Base-by-base conservation (phyloP, 192 early-diverging fungal species). In the Obelidium mucronatum region DNA sequence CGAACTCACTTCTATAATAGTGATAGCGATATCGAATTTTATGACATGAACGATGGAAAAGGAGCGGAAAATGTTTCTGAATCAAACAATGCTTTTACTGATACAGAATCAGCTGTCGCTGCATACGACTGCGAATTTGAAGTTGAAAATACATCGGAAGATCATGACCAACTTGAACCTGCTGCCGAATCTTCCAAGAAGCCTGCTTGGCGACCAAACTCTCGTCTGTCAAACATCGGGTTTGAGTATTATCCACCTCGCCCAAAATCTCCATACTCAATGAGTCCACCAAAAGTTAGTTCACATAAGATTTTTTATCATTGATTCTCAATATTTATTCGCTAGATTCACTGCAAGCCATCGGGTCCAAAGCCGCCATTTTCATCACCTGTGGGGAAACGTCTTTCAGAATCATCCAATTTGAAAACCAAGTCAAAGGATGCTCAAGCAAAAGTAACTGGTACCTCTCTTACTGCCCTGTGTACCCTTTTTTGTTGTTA, bases 161-260 rank as follows among this genome's bases (percentile, higher is more conserved):
- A 68, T 8, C 36, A 19, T 39, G 42, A 26, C 2, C 11, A 31
- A 2, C 5, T n/a, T 2, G n/a, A 66, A 66, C 31, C 17, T 39
- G 0, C 31, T 15, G 3, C 17, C 5, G 63, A 33, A 40, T 39
- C 5, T 58, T 22, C 11, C 55, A 0, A 58, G 8, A 74, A 74
- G 39, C 36, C 56, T 1, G 48, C 72, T 2, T 74, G 72, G 72
- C n/a, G 60, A 51, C 72, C 72, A 26, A 74, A 63, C 31, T 74
- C 72, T n/a, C 17, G 4, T 2, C n/a, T 63, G 5, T 74, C 72
- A 62, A 40, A 37, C n/a, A 63, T 74, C 22, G 60, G 56, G 3
- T 74, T 63, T 37, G 17, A 74, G 31, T 60, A 74, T 30, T 40
- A 15, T n/a, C 54, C 69, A 72, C 54, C 69, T 2, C 34, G 52